A percentile compares a stretch with the other conserved stretches of the same genome.
Evolutionary conservation across 2,329 filamentous ascomycete genomes (phyloP).

Genomic region (Fonsecaea erecta): DNA sequence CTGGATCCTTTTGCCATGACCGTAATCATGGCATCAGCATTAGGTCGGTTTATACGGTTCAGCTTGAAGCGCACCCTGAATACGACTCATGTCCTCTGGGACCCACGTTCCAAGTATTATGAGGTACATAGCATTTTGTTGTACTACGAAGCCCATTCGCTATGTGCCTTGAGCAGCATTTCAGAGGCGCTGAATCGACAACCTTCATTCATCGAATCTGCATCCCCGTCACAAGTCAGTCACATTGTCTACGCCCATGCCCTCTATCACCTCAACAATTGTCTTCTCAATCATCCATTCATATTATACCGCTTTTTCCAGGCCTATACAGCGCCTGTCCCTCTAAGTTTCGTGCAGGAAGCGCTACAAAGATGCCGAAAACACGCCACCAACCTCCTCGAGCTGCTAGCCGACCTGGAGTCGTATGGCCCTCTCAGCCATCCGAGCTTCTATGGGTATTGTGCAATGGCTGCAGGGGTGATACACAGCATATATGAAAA

Average conservation of each 20-base stretch:
- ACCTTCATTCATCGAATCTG: not conserved
- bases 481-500: slow-evolving; percentile 17
- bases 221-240: slow-evolving; percentile 22
- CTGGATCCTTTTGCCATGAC: slow-evolving; percentile 20
- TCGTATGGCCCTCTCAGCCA: slow-evolving; percentile 35
- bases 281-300: slow-evolving; percentile 47
- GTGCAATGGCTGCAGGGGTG: slow-evolving; percentile 40
- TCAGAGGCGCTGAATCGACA: not conserved
- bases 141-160: slow-evolving; percentile 18
- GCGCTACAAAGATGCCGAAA: slow-evolving; percentile 39
- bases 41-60: slow-evolving; percentile 20
- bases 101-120: slow-evolving; percentile 24
- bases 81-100: slow-evolving; percentile 14
- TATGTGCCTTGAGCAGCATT: slow-evolving; percentile 9
- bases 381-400: slow-evolving; percentile 41
- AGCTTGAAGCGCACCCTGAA: slow-evolving; percentile 18
- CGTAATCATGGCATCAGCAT: slow-evolving; percentile 21
- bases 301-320: slow-evolving; percentile 40
- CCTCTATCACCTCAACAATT: slow-evolving; percentile 45
- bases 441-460: slow-evolving; percentile 45
- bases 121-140: slow-evolving; percentile 20
- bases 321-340: slow-evolving; percentile 38
- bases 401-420: slow-evolving; percentile 37
- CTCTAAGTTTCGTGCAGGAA: slow-evolving; percentile 41
- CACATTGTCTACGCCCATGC: slow-evolving; percentile 43